Base-by-base conservation (phyloP, 805 yeast species). In the Ogataea pini region DNA sequence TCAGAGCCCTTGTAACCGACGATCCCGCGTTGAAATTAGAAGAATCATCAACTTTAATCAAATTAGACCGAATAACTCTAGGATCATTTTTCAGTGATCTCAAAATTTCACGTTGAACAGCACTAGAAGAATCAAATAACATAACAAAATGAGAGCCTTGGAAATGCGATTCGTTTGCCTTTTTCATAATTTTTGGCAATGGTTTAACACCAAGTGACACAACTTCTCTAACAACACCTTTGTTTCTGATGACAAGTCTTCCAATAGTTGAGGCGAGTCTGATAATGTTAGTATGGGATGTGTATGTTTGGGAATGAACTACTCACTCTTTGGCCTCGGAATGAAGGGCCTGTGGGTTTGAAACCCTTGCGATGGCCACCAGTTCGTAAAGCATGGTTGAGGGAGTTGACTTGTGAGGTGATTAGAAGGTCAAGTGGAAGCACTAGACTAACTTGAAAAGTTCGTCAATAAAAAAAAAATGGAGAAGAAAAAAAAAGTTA, bases 201-300 rank as follows among this genome's bases (percentile, higher is more conserved):
- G 83, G 82, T 52, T 80, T 80, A 36, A 83, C 78, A 0, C 97
- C 97, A 65, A 91, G 70, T 53, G 90, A 86, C 44, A 85, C 79
- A 39, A 92, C 80, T 51, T 81, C 83, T 64, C 98, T 79, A 32
- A 92, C 83, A n/a, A 92, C 92, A 43, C 99, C 99, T 76, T 96
- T 89, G 69, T 92, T 91, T 51, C 82, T 80, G 49, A 94, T 78
- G 24, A 92, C 80, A 63, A 89, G 73, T 63, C 82, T 85, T 8
- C 98, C 98, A 24, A 91, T 76, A 1, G 95, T 89, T 6, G 63
- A 54, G 1, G 69, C 67, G 24, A 65, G 54, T 28, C 62, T 56
- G 34, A 16, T n/a, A 16, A 31, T 28, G 24, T 16, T 24, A 50
- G 36, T 34, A 44, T 39, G 25, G 33, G 19, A 17, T 4, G 14